phyloP scores from a whole-genome alignment of 257 asterid genomes.

The Nicotiana sylvestris region DNA sequence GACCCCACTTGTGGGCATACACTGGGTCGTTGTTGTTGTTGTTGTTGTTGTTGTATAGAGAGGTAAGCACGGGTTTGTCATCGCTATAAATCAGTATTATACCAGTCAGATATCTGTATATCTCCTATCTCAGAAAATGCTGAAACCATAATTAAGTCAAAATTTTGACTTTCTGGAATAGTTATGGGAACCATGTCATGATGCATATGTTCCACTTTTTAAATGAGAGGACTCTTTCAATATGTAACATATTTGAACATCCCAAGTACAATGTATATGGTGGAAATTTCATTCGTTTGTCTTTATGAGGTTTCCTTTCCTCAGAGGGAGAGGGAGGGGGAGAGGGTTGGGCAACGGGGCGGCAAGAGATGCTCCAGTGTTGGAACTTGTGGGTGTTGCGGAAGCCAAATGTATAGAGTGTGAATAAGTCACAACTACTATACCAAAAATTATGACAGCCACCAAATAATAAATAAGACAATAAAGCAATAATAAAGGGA shows the following conservation, averaged over 20 bases:
- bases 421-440: too few species aligned
- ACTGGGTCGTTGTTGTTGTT: too few species aligned
- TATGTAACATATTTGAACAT: neutral
- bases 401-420: too few species aligned
- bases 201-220: neutral
- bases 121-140: neutral
- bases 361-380: neutral
- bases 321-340: neutral
- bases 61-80: neutral
- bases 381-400: neutral
- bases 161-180: neutral
- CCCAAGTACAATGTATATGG: neutral
- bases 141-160: neutral
- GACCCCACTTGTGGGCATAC: too few species aligned
- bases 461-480: too few species aligned
- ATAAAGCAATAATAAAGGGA: too few species aligned
- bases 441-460: too few species aligned
- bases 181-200: neutral
- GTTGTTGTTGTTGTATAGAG: too few species aligned
- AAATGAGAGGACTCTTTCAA: neutral
- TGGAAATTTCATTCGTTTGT: neutral
- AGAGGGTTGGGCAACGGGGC: neutral
- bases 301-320: neutral
- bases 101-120: neutral
- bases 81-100: neutral